Evolutionary conservation across 208 protist species (phyloP), one percentile per base, ranked within the genome.

Genomic region (Trypanosoma grayi): DNA sequence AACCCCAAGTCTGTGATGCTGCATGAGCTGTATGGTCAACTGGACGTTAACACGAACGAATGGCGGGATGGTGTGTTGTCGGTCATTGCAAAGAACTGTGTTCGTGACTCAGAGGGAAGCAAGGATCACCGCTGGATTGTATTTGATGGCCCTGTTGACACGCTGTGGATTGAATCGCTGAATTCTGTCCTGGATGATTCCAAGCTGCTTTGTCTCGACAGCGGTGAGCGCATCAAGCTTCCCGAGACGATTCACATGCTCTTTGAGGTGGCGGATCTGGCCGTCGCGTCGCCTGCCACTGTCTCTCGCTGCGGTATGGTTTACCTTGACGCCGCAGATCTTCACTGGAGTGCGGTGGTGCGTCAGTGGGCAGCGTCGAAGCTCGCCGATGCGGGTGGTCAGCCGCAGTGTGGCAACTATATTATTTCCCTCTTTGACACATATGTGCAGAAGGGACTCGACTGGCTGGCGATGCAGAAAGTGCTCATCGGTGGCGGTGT

Each of bases 161-260:
- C 98, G 20, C 69, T 99, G 4, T 99, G 98, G 98, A 99, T 99
- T 70, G 98, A 99, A 82, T 99, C 97, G 37, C 92, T 99, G 70
- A 99, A 99, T 87, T 98, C 97, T 13, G 97, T 99, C 22, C 86
- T 99, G 24, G 98, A 99, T 77, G 98, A 99, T 81, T 98, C 97
- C 64, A 98, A 98, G 76, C 86, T 98, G 51, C 89, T 99, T 31
- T 99, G 98, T 72, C 82, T 99, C 40, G 94, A 98, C 60, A 99
- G 98, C 69, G 93, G 92, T 45, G 97, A 98, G 77, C 96, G 98
- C 41, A 99, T 99, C 66, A 98, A 98, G 73, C 81, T 99, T 28
- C 91, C 90, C 25, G 86, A 95, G 28, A 98, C 90, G 14, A 97
- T 98, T 54, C 93, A 95, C 70, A 96, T 99, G 83, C 67, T 99